These are phyloP conservation scores for Hanseniaspora mollemarum DNA, from an alignment of 805 yeast species.

Conservation along the genomic window DNA sequence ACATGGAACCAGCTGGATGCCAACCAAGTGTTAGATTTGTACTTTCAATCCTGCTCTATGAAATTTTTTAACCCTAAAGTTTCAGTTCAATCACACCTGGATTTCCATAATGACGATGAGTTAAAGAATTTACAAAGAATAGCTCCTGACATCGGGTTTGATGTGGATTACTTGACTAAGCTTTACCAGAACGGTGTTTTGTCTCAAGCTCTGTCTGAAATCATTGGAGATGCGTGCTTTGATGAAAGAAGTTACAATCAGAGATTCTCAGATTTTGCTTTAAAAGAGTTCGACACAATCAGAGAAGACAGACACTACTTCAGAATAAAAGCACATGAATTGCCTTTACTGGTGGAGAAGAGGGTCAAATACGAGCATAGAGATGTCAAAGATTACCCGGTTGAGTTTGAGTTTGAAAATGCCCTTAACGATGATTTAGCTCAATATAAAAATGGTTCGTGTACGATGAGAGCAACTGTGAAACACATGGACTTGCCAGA, in stretches of 20 bases:
- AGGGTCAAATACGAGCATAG: constrained; percentile 56
- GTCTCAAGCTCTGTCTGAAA: constrained; percentile 12
- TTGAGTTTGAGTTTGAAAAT: constrained; percentile 59
- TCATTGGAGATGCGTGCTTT: constrained; percentile 32
- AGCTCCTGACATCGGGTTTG: constrained; percentile 34
- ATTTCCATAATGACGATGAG: constrained; percentile 34
- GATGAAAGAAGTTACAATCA: constrained; percentile 29
- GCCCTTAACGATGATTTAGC: constrained; percentile 60
- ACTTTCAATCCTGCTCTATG: constrained; percentile 29
- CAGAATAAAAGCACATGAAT: constrained; percentile 80
- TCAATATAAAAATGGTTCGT: constrained; percentile 48
- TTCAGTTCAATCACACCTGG: constrained; percentile 8
- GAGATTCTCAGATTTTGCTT: constrained; percentile 51
- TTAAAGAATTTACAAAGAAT: constrained; percentile 46
- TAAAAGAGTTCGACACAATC: constrained; percentile 55
- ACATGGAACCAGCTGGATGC: constrained; percentile 56
- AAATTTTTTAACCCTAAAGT: constrained; percentile 5
- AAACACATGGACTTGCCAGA: constrained; percentile 38
- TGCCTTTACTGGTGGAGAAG: constrained; percentile 70
- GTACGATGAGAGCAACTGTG: constrained; percentile 44
- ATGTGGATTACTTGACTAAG: constrained; percentile 27
- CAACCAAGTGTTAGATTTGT: constrained; percentile 45
- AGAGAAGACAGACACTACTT: constrained; percentile 66
- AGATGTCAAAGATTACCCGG: constrained; percentile 36
- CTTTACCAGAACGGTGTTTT: constrained; percentile 32